These are phyloP conservation scores for Blastocladiella emersonii DNA, from an alignment of 371 early-diverging fungal species.

Conservation along the genomic window DNA sequence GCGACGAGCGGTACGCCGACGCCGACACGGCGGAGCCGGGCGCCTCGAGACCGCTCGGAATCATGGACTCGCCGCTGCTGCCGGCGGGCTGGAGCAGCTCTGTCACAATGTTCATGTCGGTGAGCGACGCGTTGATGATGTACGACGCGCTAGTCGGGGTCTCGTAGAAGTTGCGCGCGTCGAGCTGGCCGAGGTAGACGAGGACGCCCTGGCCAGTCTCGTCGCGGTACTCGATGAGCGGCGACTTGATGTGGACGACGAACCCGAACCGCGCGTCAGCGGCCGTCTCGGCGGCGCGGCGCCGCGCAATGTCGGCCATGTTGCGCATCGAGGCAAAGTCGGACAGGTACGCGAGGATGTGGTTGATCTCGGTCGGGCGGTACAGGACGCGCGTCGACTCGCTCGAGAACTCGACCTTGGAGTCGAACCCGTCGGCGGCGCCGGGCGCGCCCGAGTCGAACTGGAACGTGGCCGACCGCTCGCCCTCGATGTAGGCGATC, in stretches of 20 bases:
- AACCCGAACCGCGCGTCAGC: slow-evolving; percentile 60
- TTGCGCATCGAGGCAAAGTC: slow-evolving; percentile 78
- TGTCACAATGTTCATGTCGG: neutral
- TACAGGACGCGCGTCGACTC: slow-evolving; percentile 69
- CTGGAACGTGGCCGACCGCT: slow-evolving; percentile 70
- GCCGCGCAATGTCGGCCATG: slow-evolving; percentile 71
- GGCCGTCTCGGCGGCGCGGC: slow-evolving; percentile 66
- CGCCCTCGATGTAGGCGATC: slow-evolving; percentile 51
- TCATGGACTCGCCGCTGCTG: neutral
- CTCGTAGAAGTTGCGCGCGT: slow-evolving; percentile 60
- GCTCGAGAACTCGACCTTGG: slow-evolving; percentile 54
- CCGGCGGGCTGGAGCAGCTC: neutral
- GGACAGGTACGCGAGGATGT: slow-evolving; percentile 44
- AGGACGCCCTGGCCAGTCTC: slow-evolving; percentile 38
- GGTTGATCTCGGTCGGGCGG: slow-evolving; percentile 41
- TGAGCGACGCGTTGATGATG: neutral
- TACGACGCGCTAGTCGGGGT: slow-evolving; percentile 20
- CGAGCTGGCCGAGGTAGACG: slow-evolving; percentile 75
- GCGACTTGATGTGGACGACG: slow-evolving; percentile 70
- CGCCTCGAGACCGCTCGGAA: too few species aligned
- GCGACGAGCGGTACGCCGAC: too few species aligned
- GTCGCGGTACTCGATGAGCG: slow-evolving; percentile 46
- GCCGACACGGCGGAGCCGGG: too few species aligned
- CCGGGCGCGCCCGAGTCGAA: slow-evolving; percentile 59
- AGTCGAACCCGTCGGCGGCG: slow-evolving; percentile 73